Base-by-base conservation (phyloP, 306 rosid genomes). In the Gastrolobium bilobum region DNA sequence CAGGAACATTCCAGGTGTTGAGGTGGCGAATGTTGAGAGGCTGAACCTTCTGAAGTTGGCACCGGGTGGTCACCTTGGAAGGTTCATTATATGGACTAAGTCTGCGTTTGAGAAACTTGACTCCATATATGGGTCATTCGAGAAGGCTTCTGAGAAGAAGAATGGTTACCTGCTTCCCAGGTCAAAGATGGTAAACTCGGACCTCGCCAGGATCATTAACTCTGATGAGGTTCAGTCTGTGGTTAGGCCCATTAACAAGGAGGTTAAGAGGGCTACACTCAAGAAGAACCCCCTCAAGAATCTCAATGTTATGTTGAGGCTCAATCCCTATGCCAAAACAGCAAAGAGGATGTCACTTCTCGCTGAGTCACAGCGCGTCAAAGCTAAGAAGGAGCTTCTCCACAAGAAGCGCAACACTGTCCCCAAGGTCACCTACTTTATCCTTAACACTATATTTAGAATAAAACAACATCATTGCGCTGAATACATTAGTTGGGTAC, bases 241-340 rank as follows among this genome's bases (percentile, higher is more conserved):
- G 1, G 95, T 92, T 11, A 87, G 84, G 58, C 96, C 97, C 3
- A 80, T 84, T n/a, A 90, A 89, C 84, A 88, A 70, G 81, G 91
- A 78, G 4, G 77, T 71, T 1, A 92, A 87, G 89, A 83, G 92
- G 47, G 91, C 92, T 0, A 78, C 91, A 0, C 14, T 92, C 65
- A 92, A 92, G 88, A 92, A 92, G 88, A 92, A 92, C 74, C 95
- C 95, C 1, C 86, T 90, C 1, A 92, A 85, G 89, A 92, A 92
- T 43, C 92, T 87, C 4, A 92, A 92, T 52, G 71, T 85, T 2
- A 50, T 92, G 92, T 68, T 92, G 73, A 92, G 56, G 84, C 79
- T 92, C 29, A 92, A 92, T 65, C 97, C 97, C 0, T 92, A 92
- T 54, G 92, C 93, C 1, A 90, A 92, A 86, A 87, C 93, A 0